A percentile compares a stretch with the other conserved stretches of the same genome.
Evolutionary conservation across 495 filamentous ascomycete genomes (phyloP).

Genomic region (Xylaria intraflava): DNA sequence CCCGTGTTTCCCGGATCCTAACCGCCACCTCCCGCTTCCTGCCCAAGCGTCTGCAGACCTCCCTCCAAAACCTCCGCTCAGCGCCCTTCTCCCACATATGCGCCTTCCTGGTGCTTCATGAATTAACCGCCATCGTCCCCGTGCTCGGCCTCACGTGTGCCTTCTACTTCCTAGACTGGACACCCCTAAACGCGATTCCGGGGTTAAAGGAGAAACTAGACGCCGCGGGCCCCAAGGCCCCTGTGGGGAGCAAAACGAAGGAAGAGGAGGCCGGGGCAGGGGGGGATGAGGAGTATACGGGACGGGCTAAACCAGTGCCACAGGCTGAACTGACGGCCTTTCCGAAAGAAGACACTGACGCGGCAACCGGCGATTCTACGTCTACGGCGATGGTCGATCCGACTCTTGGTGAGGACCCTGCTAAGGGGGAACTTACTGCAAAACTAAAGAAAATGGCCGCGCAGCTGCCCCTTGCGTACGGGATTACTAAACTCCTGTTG

Average conservation of each 20-base stretch:
- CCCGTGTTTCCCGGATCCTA: constrained; percentile 21
- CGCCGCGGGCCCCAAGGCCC: constrained; percentile 10
- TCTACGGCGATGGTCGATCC: neutral
- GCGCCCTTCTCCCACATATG: constrained; percentile 78
- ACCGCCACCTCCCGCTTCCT: constrained; percentile 52
- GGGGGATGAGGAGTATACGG: constrained; percentile 11
- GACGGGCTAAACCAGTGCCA: too few species aligned
- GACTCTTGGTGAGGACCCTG: constrained; percentile 7
- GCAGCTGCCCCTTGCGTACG: constrained; percentile 80
- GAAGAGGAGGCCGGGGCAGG: constrained; percentile 13
- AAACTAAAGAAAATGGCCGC: constrained; percentile 51
- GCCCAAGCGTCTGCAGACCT: constrained; percentile 49
- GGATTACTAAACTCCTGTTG: constrained; percentile 75
- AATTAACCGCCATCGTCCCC: constrained; percentile 79
- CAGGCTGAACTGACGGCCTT: too few species aligned
- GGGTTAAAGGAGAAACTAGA: constrained; percentile 25
- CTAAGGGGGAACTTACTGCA: constrained; percentile 21
- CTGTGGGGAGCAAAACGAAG: constrained; percentile 8
- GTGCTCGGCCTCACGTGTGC: constrained; percentile 63
- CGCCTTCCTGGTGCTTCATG: constrained; percentile 85
- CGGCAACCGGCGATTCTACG: neutral
- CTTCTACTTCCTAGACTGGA: constrained; percentile 70
- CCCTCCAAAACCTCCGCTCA: constrained; percentile 58
- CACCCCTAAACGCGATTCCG: constrained; percentile 46
- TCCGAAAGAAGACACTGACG: neutral